Base-by-base conservation (phyloP, 2,329 filamentous ascomycete genomes). In the Iodosphaeria phyllophila region DNA sequence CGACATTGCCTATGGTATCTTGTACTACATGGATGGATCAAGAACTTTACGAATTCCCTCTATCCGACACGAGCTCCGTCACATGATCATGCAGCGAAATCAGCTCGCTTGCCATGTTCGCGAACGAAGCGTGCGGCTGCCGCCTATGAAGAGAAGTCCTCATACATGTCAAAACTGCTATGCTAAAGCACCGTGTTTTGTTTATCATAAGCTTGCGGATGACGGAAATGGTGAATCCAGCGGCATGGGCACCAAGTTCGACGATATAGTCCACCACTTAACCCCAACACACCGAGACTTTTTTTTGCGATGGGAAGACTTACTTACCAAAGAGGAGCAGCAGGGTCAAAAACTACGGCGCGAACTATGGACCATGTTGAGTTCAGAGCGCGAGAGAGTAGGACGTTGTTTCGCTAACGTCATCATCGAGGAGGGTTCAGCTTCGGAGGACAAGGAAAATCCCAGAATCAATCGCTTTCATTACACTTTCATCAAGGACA, bases 81-180 rank as follows among this genome's bases (percentile, higher is more conserved):
- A 93, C 38, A 92, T 98, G 83, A 77, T 98, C 30, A 84, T 95
- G 57, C 77, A 92, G 48, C 75, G 89, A 26, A 98, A 98, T 41
- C 71, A 82, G 35, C 57, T 98, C 11, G 83, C 86, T 3, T 76
- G 75, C 36, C 83, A 80, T 42, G 70, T 93, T 20, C 74, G 82
- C 29, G 74, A 91, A 42, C 71, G 79, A 30, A 73, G 76, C 33
- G 62, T 70, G 8, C 70, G 82, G 32, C 60, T 98, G 14, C 89
- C 89, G 2, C 70, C 75, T 0, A 89, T 98, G 74, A 62, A 91
- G 28, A 76, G 74, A 43, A 80, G 73, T 41, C 70, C 80, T 30
- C 74, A 78, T 44, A 65, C 77, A 36, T 98, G 89, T 44, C 74
- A 70, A 14, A 73, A 69, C 35, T 98, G 89, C 47, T 98, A 92